Conservation (phyloP, 2,329 filamentous ascomycete species). For the Cyanodermella asteris region DNA sequence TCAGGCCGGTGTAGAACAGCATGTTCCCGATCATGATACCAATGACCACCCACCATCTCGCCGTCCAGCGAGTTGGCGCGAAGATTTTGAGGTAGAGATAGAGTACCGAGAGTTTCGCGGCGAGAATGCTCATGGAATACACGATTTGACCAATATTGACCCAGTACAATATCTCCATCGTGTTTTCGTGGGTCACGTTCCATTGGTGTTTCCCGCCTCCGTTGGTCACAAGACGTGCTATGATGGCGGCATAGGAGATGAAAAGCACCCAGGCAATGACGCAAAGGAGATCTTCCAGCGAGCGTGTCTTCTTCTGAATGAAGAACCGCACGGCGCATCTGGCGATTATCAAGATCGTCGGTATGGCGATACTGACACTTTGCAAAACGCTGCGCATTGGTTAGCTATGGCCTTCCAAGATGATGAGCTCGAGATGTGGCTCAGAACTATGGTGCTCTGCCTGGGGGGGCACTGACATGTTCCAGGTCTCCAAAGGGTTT, state of each 20-base stretch:
- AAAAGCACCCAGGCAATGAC: slow-evolving; percentile 5
- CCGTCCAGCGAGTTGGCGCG: slow-evolving; percentile 1
- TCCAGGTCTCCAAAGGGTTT: too few relatives aligned
- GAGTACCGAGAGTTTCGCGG: slow-evolving; percentile 6
- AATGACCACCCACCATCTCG: slow-evolving; percentile 1
- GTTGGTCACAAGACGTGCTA: not conserved
- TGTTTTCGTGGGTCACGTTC: too few relatives aligned
- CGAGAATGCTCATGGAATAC: slow-evolving; percentile 4
- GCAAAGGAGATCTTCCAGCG: slow-evolving; percentile 3
- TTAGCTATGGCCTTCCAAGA: too few relatives aligned
- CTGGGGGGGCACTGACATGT: too few relatives aligned
- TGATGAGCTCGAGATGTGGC: too few relatives aligned
- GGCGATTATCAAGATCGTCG: too few relatives aligned
- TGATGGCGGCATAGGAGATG: not conserved
- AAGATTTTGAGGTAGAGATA: slow-evolving; percentile 5
- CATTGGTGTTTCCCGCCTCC: not conserved
- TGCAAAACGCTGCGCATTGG: too few relatives aligned
- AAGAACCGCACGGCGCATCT: too few relatives aligned
- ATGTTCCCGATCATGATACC: slow-evolving; percentile 2
- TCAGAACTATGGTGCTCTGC: too few relatives aligned
- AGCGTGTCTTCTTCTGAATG: slow-evolving; percentile 1
- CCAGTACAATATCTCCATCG: slow-evolving; percentile 2
- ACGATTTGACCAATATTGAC: slow-evolving; percentile 3
- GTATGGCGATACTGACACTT: too few relatives aligned
- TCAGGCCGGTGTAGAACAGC: slow-evolving; percentile 5